Evolutionary conservation across 345 rosid genomes (phyloP), one percentile per base, ranked within the genome.

Genomic region (Eutrema japonicum): DNA sequence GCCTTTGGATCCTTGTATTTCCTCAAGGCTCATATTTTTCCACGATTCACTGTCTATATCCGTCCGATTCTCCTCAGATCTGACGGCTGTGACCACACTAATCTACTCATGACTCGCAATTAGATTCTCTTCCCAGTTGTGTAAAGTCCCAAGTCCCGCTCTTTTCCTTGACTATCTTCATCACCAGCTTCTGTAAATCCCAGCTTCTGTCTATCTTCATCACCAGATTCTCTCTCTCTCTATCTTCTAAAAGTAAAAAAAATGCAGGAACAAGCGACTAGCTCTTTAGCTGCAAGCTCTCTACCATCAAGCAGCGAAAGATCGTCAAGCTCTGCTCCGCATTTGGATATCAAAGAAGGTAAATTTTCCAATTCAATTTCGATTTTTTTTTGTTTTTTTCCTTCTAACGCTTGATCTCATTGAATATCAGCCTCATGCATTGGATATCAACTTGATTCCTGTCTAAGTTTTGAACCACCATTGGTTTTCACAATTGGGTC

Each of bases 301-400:
- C 42, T 96, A 40, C 95, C 89, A 5, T 92, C 97, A 14, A 92
- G 99, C 77, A 92, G 99, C 37, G 99, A 96, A 78, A 86, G 96
- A 77, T 96, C 99, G 36, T 90, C 99, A n/a, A 90, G 99, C 82
- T 90, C 99, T 10, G 91, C 93, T 45, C 86, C 83, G 7, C 99
- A 85, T 60, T 85, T 81, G 53, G 96, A 89, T 81, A 80, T 84
- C 80, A 96, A 88, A 87, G 99, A 90, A 79, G 98, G 98, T 92
- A 7, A 10, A 8, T 3, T 16, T 42, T 42, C 3, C 11, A 22
- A 22, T 30, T 8, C 6, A 27, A n/a, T n/a, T n/a, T n/a, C n/a
- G n/a, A n/a, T n/a, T n/a, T n/a, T n/a, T 33, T 11, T 36, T 29
- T 12, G 10, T 6, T 7, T 8, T 3, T 16, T 56, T 29, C 1